These are phyloP conservation scores for Kernera saxatilis DNA, from an alignment of 345 rosid genomes.

Conservation along the genomic window DNA sequence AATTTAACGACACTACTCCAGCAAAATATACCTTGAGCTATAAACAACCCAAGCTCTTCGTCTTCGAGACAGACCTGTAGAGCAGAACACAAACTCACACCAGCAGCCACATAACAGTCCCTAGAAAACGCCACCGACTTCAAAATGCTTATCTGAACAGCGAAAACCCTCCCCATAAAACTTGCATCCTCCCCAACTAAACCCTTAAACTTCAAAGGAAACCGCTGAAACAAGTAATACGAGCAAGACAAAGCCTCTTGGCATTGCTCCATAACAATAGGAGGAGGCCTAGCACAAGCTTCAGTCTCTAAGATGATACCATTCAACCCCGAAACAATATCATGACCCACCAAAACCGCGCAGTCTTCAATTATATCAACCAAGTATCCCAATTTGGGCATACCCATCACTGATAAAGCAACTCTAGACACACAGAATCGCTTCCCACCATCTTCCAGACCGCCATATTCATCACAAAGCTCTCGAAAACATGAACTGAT, in stretches of 20 bases:
- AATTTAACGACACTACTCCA: conserved; percentile 24
- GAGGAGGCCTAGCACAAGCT: conserved; percentile 75
- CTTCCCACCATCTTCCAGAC: conserved; percentile 36
- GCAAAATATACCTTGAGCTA: conserved; percentile 56
- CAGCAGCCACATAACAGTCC: conserved; percentile 93
- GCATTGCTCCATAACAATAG: conserved; percentile 89
- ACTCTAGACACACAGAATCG: conserved; percentile 77
- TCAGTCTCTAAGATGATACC: conserved; percentile 52
- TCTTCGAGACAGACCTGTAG: conserved; percentile 67
- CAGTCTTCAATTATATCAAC: conserved; percentile 68
- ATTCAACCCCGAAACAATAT: conserved; percentile 63
- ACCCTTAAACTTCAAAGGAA: conserved; percentile 49
- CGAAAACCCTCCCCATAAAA: conserved; percentile 52
- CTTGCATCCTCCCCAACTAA: conserved; percentile 33
- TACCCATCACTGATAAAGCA: conserved; percentile 76
- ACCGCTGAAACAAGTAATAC: conserved; percentile 89
- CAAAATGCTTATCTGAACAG: conserved; percentile 55
- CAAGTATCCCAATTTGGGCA: conserved; percentile 81
- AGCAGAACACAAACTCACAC: conserved; percentile 83
- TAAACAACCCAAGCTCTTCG: conserved; percentile 65
- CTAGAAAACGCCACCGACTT: conserved; percentile 64
- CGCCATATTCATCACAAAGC: conserved; percentile 61
- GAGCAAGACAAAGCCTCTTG: conserved; percentile 89
- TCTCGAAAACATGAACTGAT: conserved; percentile 49
- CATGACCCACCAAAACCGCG: conserved; percentile 65